Conservation (phyloP, 2,329 filamentous ascomycete species). For the Stagonosporopsis rhizophila region DNA sequence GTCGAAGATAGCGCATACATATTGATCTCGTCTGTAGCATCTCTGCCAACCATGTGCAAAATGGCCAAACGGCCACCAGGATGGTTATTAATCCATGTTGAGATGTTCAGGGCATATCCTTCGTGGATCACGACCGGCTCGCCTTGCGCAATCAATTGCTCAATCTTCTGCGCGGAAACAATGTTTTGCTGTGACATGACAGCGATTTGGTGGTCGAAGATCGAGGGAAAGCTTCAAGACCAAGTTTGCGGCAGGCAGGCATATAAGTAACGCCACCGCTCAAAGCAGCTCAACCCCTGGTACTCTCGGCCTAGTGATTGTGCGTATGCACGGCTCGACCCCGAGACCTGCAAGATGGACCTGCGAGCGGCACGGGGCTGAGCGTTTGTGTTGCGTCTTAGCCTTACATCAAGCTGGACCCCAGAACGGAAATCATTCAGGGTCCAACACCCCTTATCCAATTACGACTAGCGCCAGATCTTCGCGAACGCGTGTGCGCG, state of each 20-base stretch:
- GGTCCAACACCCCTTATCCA: constrained; percentile 13
- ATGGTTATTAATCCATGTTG: constrained; percentile 65
- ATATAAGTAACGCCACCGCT: constrained; percentile 9
- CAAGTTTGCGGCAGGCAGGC: constrained; percentile 4
- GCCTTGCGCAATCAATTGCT: constrained; percentile 62
- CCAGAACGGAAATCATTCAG: constrained; percentile 1
- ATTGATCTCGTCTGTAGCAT: constrained; percentile 66
- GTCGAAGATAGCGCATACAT: constrained; percentile 52
- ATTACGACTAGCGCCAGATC: background rate
- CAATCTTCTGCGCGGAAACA: constrained; percentile 56
- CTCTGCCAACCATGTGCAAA: constrained; percentile 66
- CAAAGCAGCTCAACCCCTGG: constrained; percentile 7
- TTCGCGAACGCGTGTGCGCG: constrained; percentile 12
- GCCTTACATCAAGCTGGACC: constrained; percentile 3
- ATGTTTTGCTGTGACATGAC: constrained; percentile 38
- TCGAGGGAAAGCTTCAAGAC: background rate
- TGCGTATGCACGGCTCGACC: constrained; percentile 16
- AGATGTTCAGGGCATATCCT: constrained; percentile 62
- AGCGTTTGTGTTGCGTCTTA: constrained; percentile 11
- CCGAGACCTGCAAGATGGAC: constrained; percentile 16
- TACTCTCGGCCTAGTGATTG: constrained; percentile 6
- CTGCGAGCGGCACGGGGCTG: constrained; percentile 21
- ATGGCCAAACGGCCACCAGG: constrained; percentile 67
- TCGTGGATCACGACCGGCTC: constrained; percentile 64
- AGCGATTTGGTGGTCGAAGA: background rate